A percentile compares a stretch with the other conserved stretches of the same genome.
Evolutionary conservation across 2,329 filamentous ascomycete genomes (phyloP).

Genomic region (Botrytis galanthina): DNA sequence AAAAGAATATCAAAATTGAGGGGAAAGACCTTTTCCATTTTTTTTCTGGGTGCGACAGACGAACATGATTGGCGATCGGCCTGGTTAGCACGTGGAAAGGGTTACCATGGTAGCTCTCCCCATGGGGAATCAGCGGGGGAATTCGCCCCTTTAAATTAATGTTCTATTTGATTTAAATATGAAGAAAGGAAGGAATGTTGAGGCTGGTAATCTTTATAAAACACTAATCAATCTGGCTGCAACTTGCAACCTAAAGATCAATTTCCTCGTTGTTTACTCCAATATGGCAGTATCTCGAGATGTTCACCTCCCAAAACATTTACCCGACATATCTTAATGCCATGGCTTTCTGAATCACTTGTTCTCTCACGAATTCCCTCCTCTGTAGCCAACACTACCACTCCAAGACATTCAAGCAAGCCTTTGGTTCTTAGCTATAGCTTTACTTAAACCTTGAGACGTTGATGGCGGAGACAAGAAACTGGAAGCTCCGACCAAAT

Average conservation of each 20-base stretch:
- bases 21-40: conserved; percentile 11
- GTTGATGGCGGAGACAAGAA: not conserved
- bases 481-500: not conserved
- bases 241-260: not conserved
- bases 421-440: not conserved
- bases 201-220: not conserved
- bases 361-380: not conserved
- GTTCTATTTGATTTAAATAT: not conserved
- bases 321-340: not conserved
- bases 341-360: not conserved
- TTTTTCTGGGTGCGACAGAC: not conserved
- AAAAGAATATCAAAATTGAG: not conserved
- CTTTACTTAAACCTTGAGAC: not conserved
- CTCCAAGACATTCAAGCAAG: not conserved
- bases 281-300: not conserved
- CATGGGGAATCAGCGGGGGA: conserved; percentile 13
- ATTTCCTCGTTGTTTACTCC: not conserved
- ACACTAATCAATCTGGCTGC: not conserved
- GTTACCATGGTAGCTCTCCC: not conserved
- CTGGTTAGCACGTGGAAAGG: not conserved
- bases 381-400: not conserved
- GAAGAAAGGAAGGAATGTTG: not conserved
- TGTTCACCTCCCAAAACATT: not conserved
- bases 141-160: not conserved
- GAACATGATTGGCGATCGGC: not conserved